Percentiles rank a stretch among this genome's conserved stretches.
Evolutionary conservation across 805 yeast genomes (phyloP).

Genomic region (Zygotorulaspora danielsina): DNA sequence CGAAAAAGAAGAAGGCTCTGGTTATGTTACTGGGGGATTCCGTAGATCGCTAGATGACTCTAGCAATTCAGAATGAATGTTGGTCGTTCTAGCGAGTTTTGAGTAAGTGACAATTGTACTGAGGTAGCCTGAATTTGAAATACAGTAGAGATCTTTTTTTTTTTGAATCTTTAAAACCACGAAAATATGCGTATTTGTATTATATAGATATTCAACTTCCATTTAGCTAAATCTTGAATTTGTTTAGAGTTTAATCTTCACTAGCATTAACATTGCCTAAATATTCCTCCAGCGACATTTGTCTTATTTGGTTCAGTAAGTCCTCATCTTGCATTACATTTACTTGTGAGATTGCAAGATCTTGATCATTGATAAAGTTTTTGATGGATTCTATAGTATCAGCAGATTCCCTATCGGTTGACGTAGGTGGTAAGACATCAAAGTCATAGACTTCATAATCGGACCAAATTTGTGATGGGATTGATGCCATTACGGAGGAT

Average conservation of each 20-base stretch:
- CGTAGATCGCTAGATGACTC: constrained; percentile 3
- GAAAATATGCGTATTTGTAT: background rate
- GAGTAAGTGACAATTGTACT: too few relatives aligned
- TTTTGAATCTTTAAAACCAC: background rate
- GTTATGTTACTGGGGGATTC: constrained; percentile 1
- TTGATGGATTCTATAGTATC: constrained; percentile 38
- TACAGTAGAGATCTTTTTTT: too few relatives aligned
- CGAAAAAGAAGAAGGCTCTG: constrained; percentile 1
- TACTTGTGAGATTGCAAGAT: constrained; percentile 25
- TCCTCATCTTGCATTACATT: constrained; percentile 34
- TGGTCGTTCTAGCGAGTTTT: background rate
- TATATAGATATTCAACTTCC: background rate
- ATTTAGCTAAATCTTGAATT: background rate
- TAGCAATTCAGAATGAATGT: constrained; percentile 5
- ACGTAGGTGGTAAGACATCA: constrained; percentile 65
- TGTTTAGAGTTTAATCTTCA: constrained; percentile 4
- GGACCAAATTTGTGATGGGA: constrained; percentile 60
- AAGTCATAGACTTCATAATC: constrained; percentile 60
- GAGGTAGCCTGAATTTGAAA: too few relatives aligned
- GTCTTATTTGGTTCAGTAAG: constrained; percentile 31
- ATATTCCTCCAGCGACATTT: constrained; percentile 32
- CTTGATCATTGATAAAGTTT: constrained; percentile 34
- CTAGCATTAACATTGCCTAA: constrained; percentile 23
- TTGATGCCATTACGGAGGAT: constrained; percentile 61
- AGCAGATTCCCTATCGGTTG: constrained; percentile 31